A percentile compares a stretch with the other conserved stretches of the same genome.
Conservation (phyloP, 2,329 filamentous ascomycete species). For the Neospermospora avenae region DNA sequence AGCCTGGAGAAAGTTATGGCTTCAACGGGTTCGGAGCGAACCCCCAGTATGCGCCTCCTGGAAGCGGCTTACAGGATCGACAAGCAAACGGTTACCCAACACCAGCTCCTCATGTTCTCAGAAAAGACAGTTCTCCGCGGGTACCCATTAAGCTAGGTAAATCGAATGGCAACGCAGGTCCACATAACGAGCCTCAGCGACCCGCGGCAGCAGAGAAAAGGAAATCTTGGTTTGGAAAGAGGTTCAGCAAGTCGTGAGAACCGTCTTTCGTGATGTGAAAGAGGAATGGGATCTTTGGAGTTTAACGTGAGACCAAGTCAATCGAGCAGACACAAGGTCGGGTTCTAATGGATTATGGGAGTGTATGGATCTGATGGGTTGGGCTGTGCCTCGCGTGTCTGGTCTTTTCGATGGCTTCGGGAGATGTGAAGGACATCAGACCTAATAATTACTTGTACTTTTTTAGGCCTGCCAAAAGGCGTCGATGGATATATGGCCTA, state of each 20-base stretch:
- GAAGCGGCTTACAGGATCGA: conserved; percentile 29
- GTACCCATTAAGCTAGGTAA: conserved; percentile 33
- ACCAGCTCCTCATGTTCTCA: conserved; percentile 21
- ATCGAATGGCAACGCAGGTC: conserved; percentile 20
- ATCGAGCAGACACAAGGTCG: conserved; percentile 12
- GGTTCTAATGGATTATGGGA: conserved; percentile 13
- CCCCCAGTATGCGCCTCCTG: conserved; percentile 40
- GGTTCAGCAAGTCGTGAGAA: conserved; percentile 63
- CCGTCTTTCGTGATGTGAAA: conserved; percentile 4
- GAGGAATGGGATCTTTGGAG: conserved; percentile 2
- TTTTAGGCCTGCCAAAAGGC: not conserved
- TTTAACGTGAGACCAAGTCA: conserved; percentile 15
- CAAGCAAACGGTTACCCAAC: conserved; percentile 23
- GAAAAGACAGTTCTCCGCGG: conserved; percentile 24
- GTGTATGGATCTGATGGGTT: conserved; percentile 14
- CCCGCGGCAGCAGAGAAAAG: conserved; percentile 59
- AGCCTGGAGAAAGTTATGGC: conserved; percentile 62
- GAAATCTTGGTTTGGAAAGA: conserved; percentile 84
- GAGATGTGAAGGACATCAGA: not conserved
- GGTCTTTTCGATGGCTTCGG: conserved; percentile 3
- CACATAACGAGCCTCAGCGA: conserved; percentile 7
- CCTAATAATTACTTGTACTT: not conserved
- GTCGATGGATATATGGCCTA: conserved; percentile 5
- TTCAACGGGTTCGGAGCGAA: conserved; percentile 45
- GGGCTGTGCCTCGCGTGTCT: conserved; percentile 26